Evolutionary conservation across 805 yeast genomes (phyloP), one percentile per base, ranked within the genome.

Genomic region (Candida ipomoeae): DNA sequence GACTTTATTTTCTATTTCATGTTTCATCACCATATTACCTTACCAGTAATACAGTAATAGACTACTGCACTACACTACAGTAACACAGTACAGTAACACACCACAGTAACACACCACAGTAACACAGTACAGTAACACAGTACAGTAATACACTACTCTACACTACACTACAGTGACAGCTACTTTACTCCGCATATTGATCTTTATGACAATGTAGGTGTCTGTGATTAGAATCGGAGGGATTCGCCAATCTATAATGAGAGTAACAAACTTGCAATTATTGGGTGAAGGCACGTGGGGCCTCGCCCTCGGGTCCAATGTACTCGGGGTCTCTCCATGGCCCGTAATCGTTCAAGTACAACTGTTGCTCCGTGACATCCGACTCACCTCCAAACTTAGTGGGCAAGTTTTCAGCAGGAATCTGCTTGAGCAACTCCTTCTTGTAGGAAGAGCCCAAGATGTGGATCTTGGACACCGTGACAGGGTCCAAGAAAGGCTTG

Each of bases 401-500:
- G 41, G 99, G 99, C 65, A 94, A 80, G 77, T 92, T 92, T 69
- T 89, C 96, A 7, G 85, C 83, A 20, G 98, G 97, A 55, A 94
- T 87, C 74, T 94, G 99, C 65, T 88, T 87, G 63, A 89, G 77
- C 61, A 94, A 78, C 57, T 91, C 97, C 61, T 83, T 78, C 66
- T 85, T 78, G 71, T 92, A 94, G 46, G 83, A 77, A 40, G 83
- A 71, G 54, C 97, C 89, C 62, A 91, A 75, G 57, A 94, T 89
- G 76, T 84, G 88, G 67, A 94, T 92, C 74, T 94, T 94, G 43
- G 94, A 84, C 20, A 94, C 97, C 7, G 99, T 94, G 49, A 92
- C 98, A 3, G 98, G 98, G 67, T 94, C 99, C 65, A 94, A 80
- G 73, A 94, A 91, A 49, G 96, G 92, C 74, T 90, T 90, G 75